These are phyloP conservation scores for Rosa multiflora DNA, from an alignment of 306 rosid species.

Conservation along the genomic window DNA sequence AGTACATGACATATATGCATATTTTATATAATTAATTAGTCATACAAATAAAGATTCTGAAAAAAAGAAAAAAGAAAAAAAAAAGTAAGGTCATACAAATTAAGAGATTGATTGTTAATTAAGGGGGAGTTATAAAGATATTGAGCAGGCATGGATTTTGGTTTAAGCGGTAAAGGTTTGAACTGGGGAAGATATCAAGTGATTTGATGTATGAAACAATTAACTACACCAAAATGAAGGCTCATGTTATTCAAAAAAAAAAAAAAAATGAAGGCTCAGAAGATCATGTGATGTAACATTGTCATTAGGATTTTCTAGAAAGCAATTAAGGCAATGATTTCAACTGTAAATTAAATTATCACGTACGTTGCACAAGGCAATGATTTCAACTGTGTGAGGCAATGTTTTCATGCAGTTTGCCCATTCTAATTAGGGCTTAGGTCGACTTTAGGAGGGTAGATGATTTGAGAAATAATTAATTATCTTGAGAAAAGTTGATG, in stretches of 20 bases:
- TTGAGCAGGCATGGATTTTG: background rate
- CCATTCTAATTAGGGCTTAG: no score
- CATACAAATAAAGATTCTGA: background rate
- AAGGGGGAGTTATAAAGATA: background rate
- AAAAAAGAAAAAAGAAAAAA: no score
- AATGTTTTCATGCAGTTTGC: background rate
- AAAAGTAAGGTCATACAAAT: background rate
- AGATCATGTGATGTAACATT: background rate
- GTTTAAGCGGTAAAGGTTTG: background rate
- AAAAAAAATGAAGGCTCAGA: background rate
- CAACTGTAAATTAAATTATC: background rate
- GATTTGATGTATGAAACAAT: background rate
- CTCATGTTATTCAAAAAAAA: background rate
- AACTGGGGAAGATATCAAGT: background rate
- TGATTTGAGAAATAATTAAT: no score
- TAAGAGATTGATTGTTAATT: background rate
- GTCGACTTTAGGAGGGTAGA: background rate
- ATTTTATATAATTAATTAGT: background rate
- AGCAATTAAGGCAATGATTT: background rate
- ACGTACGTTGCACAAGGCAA: background rate
- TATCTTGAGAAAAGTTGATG: no score
- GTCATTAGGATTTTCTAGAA: background rate
- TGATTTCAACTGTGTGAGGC: no score
- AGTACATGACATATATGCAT: background rate
- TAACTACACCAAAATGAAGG: background rate